Conservation (phyloP, 108 stramenopile genomes). For the Aurantiochytrium sp. region DNA sequence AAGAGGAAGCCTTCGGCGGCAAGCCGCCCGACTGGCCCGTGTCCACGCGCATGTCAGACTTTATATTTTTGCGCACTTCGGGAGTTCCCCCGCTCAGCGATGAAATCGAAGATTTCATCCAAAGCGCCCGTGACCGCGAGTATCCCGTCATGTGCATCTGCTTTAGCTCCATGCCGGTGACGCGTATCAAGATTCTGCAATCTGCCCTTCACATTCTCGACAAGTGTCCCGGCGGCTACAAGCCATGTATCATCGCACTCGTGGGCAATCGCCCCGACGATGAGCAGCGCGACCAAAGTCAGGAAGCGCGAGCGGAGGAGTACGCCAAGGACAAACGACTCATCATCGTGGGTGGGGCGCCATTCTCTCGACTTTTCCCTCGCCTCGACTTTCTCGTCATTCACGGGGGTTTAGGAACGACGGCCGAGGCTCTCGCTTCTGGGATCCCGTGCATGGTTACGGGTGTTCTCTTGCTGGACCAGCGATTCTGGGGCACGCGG, state of each 20-base stretch:
- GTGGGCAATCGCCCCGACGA: neutral
- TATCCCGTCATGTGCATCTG: neutral
- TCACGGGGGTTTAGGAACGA: neutral
- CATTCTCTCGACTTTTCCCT: neutral
- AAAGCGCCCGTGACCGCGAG: neutral
- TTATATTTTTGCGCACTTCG: neutral
- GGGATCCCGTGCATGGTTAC: slow-evolving; percentile 18
- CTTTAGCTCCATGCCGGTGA: slow-evolving; percentile 2
- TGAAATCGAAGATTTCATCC: neutral
- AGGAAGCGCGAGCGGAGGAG: neutral
- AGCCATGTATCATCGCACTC: neutral
- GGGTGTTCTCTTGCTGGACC: slow-evolving; percentile 9
- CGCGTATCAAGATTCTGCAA: neutral
- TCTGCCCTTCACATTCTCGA: neutral
- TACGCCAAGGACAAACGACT: neutral
- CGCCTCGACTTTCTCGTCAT: neutral
- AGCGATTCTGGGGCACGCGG: slow-evolving; percentile 3
- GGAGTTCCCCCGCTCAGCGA: neutral
- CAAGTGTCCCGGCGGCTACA: slow-evolving; percentile 8
- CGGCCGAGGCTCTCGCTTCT: neutral
- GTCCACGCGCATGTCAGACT: neutral
- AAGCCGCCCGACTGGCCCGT: neutral
- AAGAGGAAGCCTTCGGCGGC: neutral
- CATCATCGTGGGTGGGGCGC: neutral
- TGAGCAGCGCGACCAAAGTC: neutral